Percentiles rank a stretch among this genome's conserved stretches.
Evolutionary conservation across 108 stramenopile genomes (phyloP).

Genomic region (Nitzschia inconspicua): DNA sequence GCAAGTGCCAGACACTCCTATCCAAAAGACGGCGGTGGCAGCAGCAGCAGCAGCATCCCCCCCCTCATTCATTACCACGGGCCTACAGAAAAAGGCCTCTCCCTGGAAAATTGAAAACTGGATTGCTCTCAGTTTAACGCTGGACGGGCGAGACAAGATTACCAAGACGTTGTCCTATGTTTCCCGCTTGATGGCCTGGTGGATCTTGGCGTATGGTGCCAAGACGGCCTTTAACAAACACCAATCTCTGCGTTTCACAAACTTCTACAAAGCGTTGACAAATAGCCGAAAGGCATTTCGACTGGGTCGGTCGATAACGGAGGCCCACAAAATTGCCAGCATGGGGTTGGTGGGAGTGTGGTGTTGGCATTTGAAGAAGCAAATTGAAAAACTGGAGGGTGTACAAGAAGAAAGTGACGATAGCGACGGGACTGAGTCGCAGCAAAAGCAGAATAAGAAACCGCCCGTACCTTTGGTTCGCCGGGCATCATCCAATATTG

Average conservation of each 20-base stretch:
- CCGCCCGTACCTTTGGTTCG: constrained; percentile 15
- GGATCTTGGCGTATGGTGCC: constrained; percentile 31
- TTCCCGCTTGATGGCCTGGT: constrained; percentile 60
- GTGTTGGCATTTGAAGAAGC: constrained; percentile 32
- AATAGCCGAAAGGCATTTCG: constrained; percentile 76
- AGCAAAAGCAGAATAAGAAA: constrained; percentile 12
- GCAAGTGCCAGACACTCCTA: no score
- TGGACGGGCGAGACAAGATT: constrained; percentile 82
- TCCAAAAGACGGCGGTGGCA: not conserved
- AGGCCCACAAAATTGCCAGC: constrained; percentile 51
- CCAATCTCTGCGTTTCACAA: constrained; percentile 24
- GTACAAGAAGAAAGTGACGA: not conserved
- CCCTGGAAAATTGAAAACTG: constrained; percentile 41
- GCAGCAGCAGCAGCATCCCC: not conserved
- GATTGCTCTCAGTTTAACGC: constrained; percentile 61
- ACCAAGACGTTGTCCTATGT: constrained; percentile 75
- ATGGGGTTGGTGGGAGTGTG: constrained; percentile 48
- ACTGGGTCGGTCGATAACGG: constrained; percentile 65
- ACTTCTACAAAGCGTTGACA: constrained; percentile 50
- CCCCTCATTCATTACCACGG: constrained; percentile 20
- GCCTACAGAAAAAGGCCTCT: constrained; percentile 29
- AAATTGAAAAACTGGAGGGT: not conserved
- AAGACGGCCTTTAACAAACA: no score
- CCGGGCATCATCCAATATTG: constrained; percentile 47
- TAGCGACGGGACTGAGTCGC: not conserved